Evolutionary conservation across 768 basidiomycete genomes (phyloP).

Genomic region (Tubosaeta sp.): DNA sequence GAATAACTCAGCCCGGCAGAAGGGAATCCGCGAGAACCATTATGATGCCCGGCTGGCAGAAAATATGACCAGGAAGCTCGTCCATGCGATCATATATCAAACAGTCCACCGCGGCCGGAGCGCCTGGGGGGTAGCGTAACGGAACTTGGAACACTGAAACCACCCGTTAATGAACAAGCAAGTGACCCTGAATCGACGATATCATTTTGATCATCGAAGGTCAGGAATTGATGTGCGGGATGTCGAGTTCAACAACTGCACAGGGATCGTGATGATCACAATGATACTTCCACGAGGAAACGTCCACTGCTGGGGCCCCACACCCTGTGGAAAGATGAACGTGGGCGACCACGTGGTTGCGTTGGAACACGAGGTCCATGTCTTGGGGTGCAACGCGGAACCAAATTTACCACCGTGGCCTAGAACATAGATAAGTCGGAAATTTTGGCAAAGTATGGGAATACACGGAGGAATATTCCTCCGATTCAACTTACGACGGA

Average conservation of each 20-base stretch:
- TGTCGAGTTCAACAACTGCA: not conserved
- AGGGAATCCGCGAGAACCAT: not conserved
- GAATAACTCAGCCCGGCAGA: not conserved
- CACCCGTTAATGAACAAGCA: not conserved
- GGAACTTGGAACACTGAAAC: not conserved
- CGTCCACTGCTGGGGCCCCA: not conserved
- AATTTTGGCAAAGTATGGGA: not conserved
- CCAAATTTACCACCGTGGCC: not conserved
- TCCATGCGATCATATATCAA: conserved; percentile 7
- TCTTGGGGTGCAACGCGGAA: not conserved
- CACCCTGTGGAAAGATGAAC: not conserved
- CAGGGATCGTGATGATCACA: not conserved
- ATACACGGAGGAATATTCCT: not conserved
- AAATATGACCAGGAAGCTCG: not conserved
- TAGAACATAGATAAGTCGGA: not conserved
- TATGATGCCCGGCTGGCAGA: not conserved
- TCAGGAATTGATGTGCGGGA: not conserved
- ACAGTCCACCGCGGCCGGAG: not conserved
- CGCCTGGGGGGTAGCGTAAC: not conserved
- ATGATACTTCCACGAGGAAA: not conserved
- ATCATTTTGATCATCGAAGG: not conserved
- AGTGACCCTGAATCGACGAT: not conserved
- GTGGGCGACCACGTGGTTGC: not conserved
- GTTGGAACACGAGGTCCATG: not conserved
- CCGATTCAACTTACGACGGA: not conserved